A percentile compares a stretch with the other conserved stretches of the same genome.
These are phyloP conservation scores for Pleurostoma richardsiae DNA, from an alignment of 2,329 filamentous ascomycete species.

Conservation along the genomic window DNA sequence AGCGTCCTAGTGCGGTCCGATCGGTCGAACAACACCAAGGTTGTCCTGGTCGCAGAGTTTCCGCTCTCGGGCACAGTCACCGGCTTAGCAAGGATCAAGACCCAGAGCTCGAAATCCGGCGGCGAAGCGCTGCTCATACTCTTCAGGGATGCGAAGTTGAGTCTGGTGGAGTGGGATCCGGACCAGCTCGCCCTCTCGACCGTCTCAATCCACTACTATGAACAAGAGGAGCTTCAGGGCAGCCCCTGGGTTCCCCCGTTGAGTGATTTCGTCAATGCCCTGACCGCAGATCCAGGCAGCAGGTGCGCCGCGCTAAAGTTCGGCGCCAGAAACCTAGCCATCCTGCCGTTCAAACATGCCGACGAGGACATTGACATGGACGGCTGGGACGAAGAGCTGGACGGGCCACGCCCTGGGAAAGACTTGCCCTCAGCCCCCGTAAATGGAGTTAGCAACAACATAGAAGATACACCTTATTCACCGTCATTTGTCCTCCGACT, in stretches of 20 bases:
- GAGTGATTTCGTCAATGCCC: conserved; percentile 70
- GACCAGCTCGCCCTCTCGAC: conserved; percentile 75
- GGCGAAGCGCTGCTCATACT: conserved; percentile 81
- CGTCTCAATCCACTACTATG: conserved; percentile 95
- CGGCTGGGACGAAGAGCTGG: conserved; percentile 80
- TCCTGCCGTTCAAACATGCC: conserved; percentile 82
- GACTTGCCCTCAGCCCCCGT: conserved; percentile 31
- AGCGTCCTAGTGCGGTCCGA: conserved; percentile 57
- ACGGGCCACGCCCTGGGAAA: conserved; percentile 58
- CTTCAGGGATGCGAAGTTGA: conserved; percentile 87
- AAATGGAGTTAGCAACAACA: conserved; percentile 40
- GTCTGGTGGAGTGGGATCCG: conserved; percentile 89
- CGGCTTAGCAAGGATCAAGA: conserved; percentile 73
- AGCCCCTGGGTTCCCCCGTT: conserved; percentile 77
- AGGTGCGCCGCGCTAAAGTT: conserved; percentile 94
- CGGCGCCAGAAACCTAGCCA: conserved; percentile 80
- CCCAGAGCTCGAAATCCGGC: conserved; percentile 66
- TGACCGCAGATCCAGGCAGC: conserved; percentile 86
- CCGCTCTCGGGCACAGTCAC: conserved; percentile 78
- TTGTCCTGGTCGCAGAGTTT: conserved; percentile 82
- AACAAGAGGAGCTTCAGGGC: conserved; percentile 82
- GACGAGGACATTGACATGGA: conserved; percentile 89
- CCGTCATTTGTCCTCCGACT: conserved; percentile 91
- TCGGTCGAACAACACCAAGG: conserved; percentile 64
- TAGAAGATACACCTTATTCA: conserved; percentile 69